These are phyloP conservation scores for Sugiyamaella lignohabitans DNA, from an alignment of 805 yeast species.

Conservation along the genomic window DNA sequence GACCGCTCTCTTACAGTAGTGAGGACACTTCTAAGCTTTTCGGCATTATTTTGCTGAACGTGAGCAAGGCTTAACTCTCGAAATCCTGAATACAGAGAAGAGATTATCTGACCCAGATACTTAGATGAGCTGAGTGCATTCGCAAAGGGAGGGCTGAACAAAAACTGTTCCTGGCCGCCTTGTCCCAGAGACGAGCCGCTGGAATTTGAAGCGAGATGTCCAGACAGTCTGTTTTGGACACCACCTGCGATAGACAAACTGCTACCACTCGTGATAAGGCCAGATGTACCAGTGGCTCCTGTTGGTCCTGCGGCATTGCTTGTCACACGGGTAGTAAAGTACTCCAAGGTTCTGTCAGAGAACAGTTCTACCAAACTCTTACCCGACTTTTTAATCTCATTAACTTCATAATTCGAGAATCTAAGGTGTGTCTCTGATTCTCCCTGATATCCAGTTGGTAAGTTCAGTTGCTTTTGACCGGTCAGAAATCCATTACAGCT, in stretches of 20 bases:
- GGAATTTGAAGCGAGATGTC: not conserved
- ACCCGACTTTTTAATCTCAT: constrained; percentile 36
- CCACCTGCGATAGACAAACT: not conserved
- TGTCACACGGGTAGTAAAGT: constrained; percentile 15
- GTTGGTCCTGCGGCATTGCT: not conserved
- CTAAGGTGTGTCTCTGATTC: constrained; percentile 35
- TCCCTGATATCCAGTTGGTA: constrained; percentile 39
- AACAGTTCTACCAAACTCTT: constrained; percentile 35
- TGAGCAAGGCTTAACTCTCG: constrained; percentile 35
- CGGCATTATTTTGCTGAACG: constrained; percentile 36
- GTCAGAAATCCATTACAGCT: constrained; percentile 49
- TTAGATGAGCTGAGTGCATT: constrained; percentile 55
- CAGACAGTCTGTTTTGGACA: not conserved
- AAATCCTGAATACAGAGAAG: constrained; percentile 37
- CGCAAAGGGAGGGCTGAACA: constrained; percentile 58
- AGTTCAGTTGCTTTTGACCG: constrained; percentile 39
- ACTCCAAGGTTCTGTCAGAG: constrained; percentile 21
- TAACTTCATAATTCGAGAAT: constrained; percentile 40
- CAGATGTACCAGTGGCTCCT: not conserved
- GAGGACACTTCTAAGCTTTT: constrained; percentile 34
- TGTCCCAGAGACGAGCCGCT: not conserved
- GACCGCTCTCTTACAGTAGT: constrained; percentile 38
- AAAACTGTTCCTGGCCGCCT: constrained; percentile 33
- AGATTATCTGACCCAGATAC: constrained; percentile 44
- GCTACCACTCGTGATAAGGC: not conserved